Percentiles rank a stretch among this genome's conserved stretches.
These are phyloP conservation scores for Leccinum fallax DNA, from an alignment of 1,284 basidiomycete species.

Conservation along the genomic window DNA sequence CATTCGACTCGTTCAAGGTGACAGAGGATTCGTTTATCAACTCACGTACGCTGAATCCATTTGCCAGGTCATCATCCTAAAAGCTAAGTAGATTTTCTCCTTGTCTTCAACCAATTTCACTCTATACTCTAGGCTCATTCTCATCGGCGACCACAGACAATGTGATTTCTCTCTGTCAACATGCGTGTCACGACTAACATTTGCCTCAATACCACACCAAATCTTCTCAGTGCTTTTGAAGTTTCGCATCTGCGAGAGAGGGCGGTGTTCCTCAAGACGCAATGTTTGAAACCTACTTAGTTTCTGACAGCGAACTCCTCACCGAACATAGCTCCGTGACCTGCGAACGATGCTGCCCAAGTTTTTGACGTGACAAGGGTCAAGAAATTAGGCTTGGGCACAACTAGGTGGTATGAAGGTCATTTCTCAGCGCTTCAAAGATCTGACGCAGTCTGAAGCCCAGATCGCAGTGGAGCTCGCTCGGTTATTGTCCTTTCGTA, in stretches of 20 bases:
- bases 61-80: too few relatives aligned
- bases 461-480: constrained; percentile 27
- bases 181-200: background rate
- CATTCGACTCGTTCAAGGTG: constrained; percentile 20
- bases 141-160: constrained; percentile 79
- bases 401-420: constrained; percentile 32
- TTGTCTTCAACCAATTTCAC: background rate
- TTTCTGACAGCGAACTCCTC: constrained; percentile 37
- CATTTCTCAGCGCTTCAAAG: too few relatives aligned
- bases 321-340: constrained; percentile 26
- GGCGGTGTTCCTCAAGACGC: constrained; percentile 42
- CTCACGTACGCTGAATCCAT: too few relatives aligned
- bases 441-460: constrained; percentile 25
- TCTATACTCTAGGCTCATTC: constrained; percentile 55
- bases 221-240: constrained; percentile 50
- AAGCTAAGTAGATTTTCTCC: too few relatives aligned
- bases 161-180: constrained; percentile 43
- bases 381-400: constrained; percentile 22
- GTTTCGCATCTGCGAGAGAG: constrained; percentile 38
- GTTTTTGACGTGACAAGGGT: constrained; percentile 34
- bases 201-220: constrained; percentile 41
- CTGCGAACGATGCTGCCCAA: constrained; percentile 21
- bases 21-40: background rate
- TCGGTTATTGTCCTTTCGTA: constrained; percentile 24
- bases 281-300: constrained; percentile 40